Evolutionary conservation across 129 eudicot genomes (phyloP).

Genomic region (carrot (Daucus carota)): DH1_v3.0 NC_030384.2:34177501-34178000

Average conservation of each 20-base stretch:
- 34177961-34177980: slow-evolving; percentile 1
- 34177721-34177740: not conserved
- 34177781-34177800: slow-evolving; percentile 28
- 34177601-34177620: not conserved
- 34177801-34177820: not conserved
- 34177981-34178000: not conserved
- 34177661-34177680: not conserved
- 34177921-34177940: not conserved
- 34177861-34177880: slow-evolving; percentile 12
- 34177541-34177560: not conserved
- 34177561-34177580: slow-evolving; percentile 2
- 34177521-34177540: not conserved
- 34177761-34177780: slow-evolving; percentile 21
- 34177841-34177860: not conserved
- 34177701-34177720: not conserved
- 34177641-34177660: not conserved
- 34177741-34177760: not conserved
- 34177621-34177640: slow-evolving; percentile 1
- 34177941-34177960: not conserved
- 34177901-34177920: not conserved
- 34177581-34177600: too few species aligned
- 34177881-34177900: slow-evolving; percentile 14
- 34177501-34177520: not conserved
- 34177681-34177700: not conserved
- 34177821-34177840: slow-evolving; percentile 5